Base-by-base conservation (phyloP, 768 basidiomycete species). In the Termitomyces sp. region DNA sequence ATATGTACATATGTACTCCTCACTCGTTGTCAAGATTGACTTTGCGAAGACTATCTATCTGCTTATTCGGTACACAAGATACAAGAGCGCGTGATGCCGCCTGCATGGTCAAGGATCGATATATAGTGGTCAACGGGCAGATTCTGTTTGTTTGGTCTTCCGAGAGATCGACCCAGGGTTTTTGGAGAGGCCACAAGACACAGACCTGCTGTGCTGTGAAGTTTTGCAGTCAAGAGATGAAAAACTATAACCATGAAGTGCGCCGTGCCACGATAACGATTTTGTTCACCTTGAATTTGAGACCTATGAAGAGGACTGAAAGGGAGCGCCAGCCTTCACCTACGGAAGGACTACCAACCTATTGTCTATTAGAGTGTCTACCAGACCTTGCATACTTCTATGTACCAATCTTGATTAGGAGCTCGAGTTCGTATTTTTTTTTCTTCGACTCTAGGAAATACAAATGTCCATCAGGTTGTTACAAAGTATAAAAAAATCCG, bases 401-500 rank as follows among this genome's bases (percentile, higher is more conserved):
- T 51, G 17, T 2, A 7, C 3, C n/a, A 2, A 36, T 52, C 20
- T 5, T 36, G 5, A 1, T n/a, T 15, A 31, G 29, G n/a, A 52
- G 11, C n/a, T 40, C 4, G 14, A 40, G 40, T 36, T 34, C 49
- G 7, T 34, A 32, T 10, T 3, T 3, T 36, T 36, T 11, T 0
- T 31, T 25, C 10, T 49, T 29, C 14, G 31, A 9, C 2, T 5
- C 31, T 9, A 9, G 3, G 12, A 20, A 20, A 53, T 38, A 25
- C 20, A 53, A 12, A n/a, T 32, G 40, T 42, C 42, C 4, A 55
- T 32, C 15, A 8, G 10, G 20, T 14, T 32, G 43, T 73, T 67
- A 77, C 4, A 79, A 65, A 0, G 77, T 79, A 58, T 79, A 77
- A 54, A 71, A 72, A 59, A 78, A 78, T 4, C 74, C 76, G 11